Evolutionary conservation across 2,329 filamentous ascomycete genomes (phyloP).

Genomic region (Pseudogymnoascus sp.): DNA sequence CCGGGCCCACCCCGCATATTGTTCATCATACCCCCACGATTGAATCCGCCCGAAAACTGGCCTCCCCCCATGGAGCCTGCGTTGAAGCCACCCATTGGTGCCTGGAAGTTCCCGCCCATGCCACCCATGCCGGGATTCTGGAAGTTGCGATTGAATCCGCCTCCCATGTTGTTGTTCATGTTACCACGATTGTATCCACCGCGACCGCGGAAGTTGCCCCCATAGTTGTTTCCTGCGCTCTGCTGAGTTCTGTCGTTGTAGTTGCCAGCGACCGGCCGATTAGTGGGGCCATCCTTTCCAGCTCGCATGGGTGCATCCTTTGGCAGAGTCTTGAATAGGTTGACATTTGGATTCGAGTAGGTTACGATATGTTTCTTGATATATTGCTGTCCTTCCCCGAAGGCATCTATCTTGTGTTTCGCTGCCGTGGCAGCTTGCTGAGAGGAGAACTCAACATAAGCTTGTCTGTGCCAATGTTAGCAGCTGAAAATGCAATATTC

Average conservation of each 20-base stretch:
- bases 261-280: constrained; percentile 42
- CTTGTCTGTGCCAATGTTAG: constrained; percentile 44
- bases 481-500: not conserved
- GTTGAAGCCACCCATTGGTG: constrained; percentile 40
- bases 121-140: constrained; percentile 37
- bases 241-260: constrained; percentile 38
- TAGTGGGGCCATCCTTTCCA: constrained; percentile 53
- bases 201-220: constrained; percentile 42
- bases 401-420: constrained; percentile 72
- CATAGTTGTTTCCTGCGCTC: constrained; percentile 29
- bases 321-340: constrained; percentile 84
- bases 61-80: constrained; percentile 33
- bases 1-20: constrained; percentile 45
- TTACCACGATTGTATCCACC: constrained; percentile 38
- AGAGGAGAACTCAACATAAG: constrained; percentile 77
- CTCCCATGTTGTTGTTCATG: constrained; percentile 43
- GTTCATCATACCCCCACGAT: constrained; percentile 46
- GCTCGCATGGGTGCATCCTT: constrained; percentile 73
- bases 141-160: constrained; percentile 46
- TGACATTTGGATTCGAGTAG: constrained; percentile 69
- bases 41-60: constrained; percentile 42
- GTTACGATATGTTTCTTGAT: constrained; percentile 62
- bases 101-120: constrained; percentile 39
- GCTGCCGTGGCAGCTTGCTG: constrained; percentile 78
- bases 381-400: constrained; percentile 43